Base-by-base conservation (phyloP, 169 alveolate genomes). In the Cryptosporidium ryanae region DNA sequence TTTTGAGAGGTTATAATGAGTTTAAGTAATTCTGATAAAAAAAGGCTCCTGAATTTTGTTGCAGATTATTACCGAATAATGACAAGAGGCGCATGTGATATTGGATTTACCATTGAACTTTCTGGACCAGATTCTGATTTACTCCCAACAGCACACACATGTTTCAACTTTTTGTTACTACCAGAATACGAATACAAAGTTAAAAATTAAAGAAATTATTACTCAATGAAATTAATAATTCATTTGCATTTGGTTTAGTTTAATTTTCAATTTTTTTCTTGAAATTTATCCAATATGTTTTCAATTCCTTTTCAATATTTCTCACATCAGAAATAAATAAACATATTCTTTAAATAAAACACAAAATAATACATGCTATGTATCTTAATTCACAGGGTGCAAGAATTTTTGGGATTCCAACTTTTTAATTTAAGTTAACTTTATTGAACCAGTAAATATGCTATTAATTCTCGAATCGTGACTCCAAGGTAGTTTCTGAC, bases 81-180 rank as follows among this genome's bases (percentile, higher is more conserved):
- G 12, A 87, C 94, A 50, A 65, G 82, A 12, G 97, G 97, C 29
- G 90, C 92, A 18, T 82, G 93, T 34, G 59, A 89, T 31, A 82
- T 96, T 21, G 82, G 82, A 43, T 84, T 96, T 59, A 66, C 90
- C 48, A 90, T 96, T 66, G 90, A 94, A 13, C 92, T 93, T 21
- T 87, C 65, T 31, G 96, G 96, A 21, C 66, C 91, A n/a, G 98
- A 94, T 76, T 82, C 94, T 8, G 95, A 93, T 48, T 59, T 95
- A 65, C 94, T 96, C 23, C 98, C 98, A 17, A 38, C 46, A 38
- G 96, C 98, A 2, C 98, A 95, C 91, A 96, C 99, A 57, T 96
- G 99, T 82, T 96, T 96, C 87, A 96, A 96, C 81, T 94, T 91
- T 67, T 76, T 96, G 66, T 89, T 96, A 64, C 82, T 96, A n/a